Evolutionary conservation across 1,284 basidiomycete species (phyloP).

Genomic region (Laetiporus sulphureus): DNA sequence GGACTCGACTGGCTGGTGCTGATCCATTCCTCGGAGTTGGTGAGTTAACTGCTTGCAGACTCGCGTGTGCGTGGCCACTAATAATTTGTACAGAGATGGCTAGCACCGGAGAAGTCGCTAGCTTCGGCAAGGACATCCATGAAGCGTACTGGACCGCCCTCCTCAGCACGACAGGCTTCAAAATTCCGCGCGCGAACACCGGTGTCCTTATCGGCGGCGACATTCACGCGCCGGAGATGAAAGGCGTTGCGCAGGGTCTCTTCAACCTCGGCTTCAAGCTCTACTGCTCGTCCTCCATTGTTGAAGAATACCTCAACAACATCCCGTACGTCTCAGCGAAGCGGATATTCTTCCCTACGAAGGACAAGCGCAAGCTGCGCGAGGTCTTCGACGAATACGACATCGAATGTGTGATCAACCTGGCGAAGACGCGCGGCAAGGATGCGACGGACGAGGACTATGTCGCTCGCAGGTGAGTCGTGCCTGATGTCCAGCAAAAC

Average conservation of each 20-base stretch:
- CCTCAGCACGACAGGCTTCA: constrained; percentile 88
- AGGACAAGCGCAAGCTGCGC: constrained; percentile 93
- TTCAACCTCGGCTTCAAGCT: constrained; percentile 86
- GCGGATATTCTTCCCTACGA: constrained; percentile 94
- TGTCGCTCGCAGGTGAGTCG: constrained; percentile 75
- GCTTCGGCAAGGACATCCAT: constrained; percentile 90
- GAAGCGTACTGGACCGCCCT: constrained; percentile 97
- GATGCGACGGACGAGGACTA: constrained; percentile 92
- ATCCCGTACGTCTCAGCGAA: constrained; percentile 78
- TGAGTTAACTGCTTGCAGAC: constrained; percentile 33
- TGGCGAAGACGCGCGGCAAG: constrained; percentile 77
- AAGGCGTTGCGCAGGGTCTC: constrained; percentile 70
- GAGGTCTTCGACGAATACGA: constrained; percentile 94
- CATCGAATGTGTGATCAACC: constrained; percentile 93
- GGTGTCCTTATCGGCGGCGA: constrained; percentile 90
- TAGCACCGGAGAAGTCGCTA: constrained; percentile 97
- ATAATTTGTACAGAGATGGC: constrained; percentile 81
- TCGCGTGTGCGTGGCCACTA: neutral
- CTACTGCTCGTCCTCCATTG: constrained; percentile 76
- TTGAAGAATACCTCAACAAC: constrained; percentile 82
- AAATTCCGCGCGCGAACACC: constrained; percentile 72
- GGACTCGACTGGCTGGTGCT: constrained; percentile 91
- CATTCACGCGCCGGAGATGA: constrained; percentile 76
- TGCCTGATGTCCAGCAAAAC: constrained; percentile 1
- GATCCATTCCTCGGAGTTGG: constrained; percentile 97